Evolutionary conservation across 371 early-diverging fungal species (phyloP).

Genomic region (Mycotypha africana): DNA sequence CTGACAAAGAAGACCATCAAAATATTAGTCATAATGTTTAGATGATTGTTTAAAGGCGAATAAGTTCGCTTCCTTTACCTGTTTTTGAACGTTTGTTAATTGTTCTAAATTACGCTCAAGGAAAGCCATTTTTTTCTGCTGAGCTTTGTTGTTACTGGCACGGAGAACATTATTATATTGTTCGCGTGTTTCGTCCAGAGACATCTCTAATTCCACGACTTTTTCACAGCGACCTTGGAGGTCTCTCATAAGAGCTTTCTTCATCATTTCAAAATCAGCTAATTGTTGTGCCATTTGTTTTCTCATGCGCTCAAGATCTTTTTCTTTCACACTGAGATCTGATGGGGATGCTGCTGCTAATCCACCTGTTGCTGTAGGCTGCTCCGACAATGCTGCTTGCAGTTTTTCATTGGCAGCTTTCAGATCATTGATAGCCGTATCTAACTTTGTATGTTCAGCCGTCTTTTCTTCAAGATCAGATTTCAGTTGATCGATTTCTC

Average conservation of each 20-base stretch:
- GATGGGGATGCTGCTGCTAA: no score
- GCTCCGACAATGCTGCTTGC: constrained; percentile 48
- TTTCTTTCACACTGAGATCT: constrained; percentile 61
- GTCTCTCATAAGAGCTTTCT: constrained; percentile 92
- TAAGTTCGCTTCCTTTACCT: constrained; percentile 42
- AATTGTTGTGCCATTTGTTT: constrained; percentile 87
- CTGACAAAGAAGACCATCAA: constrained; percentile 14
- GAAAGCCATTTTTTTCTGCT: constrained; percentile 91
- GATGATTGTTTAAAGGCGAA: background rate
- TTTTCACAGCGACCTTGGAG: constrained; percentile 93
- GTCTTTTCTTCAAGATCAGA: constrained; percentile 61
- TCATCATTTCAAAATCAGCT: constrained; percentile 93
- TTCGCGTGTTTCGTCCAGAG: constrained; percentile 88
- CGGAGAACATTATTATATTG: constrained; percentile 81
- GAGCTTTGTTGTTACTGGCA: constrained; percentile 74
- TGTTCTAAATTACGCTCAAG: constrained; percentile 94
- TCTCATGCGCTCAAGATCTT: constrained; percentile 81
- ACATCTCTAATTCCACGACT: constrained; percentile 89
- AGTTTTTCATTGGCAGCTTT: constrained; percentile 67
- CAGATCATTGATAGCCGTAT: constrained; percentile 53
- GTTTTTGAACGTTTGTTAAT: constrained; percentile 87
- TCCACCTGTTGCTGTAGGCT: no score
- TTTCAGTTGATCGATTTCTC: constrained; percentile 72
- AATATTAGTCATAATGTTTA: background rate
- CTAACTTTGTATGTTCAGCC: constrained; percentile 62